These are phyloP conservation scores for Euclidium syriacum DNA, from an alignment of 345 rosid species.

Conservation along the genomic window DNA sequence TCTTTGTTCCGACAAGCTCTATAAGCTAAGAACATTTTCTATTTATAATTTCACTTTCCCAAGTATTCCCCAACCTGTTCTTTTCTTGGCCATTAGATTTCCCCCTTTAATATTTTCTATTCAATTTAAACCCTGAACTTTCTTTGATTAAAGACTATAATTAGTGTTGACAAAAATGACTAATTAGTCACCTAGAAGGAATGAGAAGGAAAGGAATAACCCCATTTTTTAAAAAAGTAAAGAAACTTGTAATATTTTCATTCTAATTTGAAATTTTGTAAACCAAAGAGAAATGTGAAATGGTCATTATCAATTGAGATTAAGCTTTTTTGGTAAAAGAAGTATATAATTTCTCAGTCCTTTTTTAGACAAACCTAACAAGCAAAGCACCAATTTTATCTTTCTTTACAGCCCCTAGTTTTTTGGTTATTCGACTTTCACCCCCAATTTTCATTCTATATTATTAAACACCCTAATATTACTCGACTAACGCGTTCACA, in stretches of 20 bases:
- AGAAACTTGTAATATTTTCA: background rate
- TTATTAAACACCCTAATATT: background rate
- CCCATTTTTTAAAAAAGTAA: background rate
- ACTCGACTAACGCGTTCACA: background rate
- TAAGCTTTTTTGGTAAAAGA: background rate
- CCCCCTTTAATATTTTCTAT: background rate
- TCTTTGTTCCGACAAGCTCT: constrained; percentile 19
- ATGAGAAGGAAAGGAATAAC: background rate
- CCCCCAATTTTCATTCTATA: background rate
- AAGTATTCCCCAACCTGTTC: constrained; percentile 1
- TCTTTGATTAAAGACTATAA: background rate
- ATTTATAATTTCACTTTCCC: background rate
- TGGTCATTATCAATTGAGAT: background rate
- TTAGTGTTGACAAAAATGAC: too few species aligned
- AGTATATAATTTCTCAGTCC: background rate
- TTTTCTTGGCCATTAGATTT: constrained; percentile 9
- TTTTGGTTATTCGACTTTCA: background rate
- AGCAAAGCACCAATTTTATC: constrained; percentile 9
- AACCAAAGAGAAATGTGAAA: background rate
- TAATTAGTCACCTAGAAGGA: background rate
- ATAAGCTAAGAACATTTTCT: constrained; percentile 12
- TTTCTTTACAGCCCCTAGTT: background rate
- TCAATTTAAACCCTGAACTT: background rate
- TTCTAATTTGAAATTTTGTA: background rate
- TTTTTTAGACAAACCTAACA: background rate